Evolutionary conservation across 1,139 yeast genomes (phyloP).

Genomic region (Hansenula sp.): DNA sequence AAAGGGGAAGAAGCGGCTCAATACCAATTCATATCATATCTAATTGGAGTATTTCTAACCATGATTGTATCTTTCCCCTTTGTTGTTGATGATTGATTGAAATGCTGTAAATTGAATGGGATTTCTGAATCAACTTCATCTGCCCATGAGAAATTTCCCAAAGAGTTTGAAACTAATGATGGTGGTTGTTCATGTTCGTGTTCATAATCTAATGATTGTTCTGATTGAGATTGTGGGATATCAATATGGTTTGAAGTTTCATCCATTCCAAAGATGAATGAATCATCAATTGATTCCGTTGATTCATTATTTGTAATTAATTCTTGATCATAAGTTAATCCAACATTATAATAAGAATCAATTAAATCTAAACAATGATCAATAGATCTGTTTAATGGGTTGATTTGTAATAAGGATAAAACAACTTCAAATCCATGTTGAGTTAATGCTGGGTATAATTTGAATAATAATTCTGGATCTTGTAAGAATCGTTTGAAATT

Average conservation of each 20-base stretch:
- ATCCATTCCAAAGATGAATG: slow-evolving; percentile 2
- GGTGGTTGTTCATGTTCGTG: background rate
- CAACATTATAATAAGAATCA: background rate
- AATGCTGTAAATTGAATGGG: background rate
- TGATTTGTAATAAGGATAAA: slow-evolving; percentile 18
- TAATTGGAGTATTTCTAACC: background rate
- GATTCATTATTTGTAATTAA: too few relatives aligned
- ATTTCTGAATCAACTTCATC: slow-evolving; percentile 2
- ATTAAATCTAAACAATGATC: slow-evolving; percentile 8
- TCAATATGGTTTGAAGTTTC: background rate
- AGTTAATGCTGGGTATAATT: slow-evolving; percentile 53
- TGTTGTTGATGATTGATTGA: background rate
- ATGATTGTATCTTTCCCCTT: background rate
- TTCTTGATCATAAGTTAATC: slow-evolving; percentile 33
- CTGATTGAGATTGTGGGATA: background rate
- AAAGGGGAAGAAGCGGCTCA: background rate
- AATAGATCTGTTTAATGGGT: slow-evolving; percentile 20
- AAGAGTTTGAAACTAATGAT: background rate
- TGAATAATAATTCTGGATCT: slow-evolving; percentile 69
- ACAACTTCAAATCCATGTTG: slow-evolving; percentile 20
- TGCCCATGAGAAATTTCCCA: slow-evolving; percentile 1
- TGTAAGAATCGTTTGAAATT: slow-evolving; percentile 67
- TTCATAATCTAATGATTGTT: background rate
- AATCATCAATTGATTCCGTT: background rate
- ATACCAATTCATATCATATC: background rate